A percentile compares a stretch with the other conserved stretches of the same genome.
Evolutionary conservation across 73 alveolate genomes (phyloP).

Genomic region (Tetrahymena malaccensis): DNA sequence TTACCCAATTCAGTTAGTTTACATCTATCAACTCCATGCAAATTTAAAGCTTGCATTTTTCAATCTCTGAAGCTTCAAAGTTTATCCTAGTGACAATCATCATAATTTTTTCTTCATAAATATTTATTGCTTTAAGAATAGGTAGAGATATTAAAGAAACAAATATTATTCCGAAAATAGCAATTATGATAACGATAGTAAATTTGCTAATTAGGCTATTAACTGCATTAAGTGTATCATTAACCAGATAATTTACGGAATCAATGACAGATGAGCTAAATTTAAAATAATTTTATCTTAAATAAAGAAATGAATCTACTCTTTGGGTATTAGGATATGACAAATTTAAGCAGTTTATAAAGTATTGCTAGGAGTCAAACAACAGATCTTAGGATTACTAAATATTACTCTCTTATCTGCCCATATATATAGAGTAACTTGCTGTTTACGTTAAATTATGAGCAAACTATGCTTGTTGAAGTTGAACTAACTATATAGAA

Average conservation of each 20-base stretch:
- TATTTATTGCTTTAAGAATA: not conserved
- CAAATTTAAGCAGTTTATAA: not conserved
- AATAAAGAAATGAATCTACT: not conserved
- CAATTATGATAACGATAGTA: not conserved
- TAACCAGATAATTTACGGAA: not conserved
- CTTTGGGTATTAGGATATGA: not conserved
- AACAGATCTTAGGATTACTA: not conserved
- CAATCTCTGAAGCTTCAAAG: not conserved
- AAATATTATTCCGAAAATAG: not conserved
- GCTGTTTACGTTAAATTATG: too few species aligned
- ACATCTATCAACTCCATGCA: not conserved
- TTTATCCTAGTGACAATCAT: not conserved
- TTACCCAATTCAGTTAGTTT: not conserved
- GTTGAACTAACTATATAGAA: too few species aligned
- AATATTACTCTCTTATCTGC: too few species aligned
- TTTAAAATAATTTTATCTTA: not conserved
- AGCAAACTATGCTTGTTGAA: too few species aligned
- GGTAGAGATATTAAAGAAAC: not conserved
- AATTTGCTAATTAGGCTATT: not conserved
- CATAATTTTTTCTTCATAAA: not conserved
- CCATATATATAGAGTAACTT: too few species aligned
- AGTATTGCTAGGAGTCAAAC: not conserved
- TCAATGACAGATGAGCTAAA: not conserved
- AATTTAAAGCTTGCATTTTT: not conserved
- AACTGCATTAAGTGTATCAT: not conserved